phyloP scores from a whole-genome alignment of 2,329 filamentous ascomycete genomes.

The Epichloe glyceriae region DNA sequence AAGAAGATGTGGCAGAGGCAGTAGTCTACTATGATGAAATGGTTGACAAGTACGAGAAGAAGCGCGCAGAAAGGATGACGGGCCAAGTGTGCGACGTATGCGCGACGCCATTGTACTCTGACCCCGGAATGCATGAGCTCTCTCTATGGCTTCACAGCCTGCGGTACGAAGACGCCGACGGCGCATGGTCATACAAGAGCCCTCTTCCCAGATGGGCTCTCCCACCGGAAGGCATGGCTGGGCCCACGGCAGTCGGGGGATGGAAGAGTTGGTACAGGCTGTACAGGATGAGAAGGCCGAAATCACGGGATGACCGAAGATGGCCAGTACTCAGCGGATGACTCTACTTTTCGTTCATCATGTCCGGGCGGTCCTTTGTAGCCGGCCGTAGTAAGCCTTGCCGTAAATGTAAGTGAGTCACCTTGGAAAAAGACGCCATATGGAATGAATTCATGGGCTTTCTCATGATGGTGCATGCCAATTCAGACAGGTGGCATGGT shows the following conservation, averaged over 20 bases:
- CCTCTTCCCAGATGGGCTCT: slow-evolving; percentile 76
- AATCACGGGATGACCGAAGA: slow-evolving; percentile 9
- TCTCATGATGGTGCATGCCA: too few relatives aligned
- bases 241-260: slow-evolving; percentile 55
- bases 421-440: too few relatives aligned
- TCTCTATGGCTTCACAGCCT: slow-evolving; percentile 89
- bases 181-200: slow-evolving; percentile 79
- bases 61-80: slow-evolving; percentile 86
- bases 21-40: slow-evolving; percentile 91
- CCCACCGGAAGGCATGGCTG: slow-evolving; percentile 59
- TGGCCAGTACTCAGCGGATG: neutral
- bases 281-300: slow-evolving; percentile 33
- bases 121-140: slow-evolving; percentile 80
- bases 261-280: slow-evolving; percentile 46
- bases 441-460: too few relatives aligned
- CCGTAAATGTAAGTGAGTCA: too few relatives aligned
- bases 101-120: slow-evolving; percentile 80
- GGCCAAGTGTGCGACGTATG: slow-evolving; percentile 72
- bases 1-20: slow-evolving; percentile 80
- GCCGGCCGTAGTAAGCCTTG: too few relatives aligned
- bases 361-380: too few relatives aligned
- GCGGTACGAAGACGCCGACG: slow-evolving; percentile 72
- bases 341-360: too few relatives aligned
- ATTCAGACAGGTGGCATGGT: too few relatives aligned
- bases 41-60: slow-evolving; percentile 79